Conservation (phyloP, 2,329 filamentous ascomycete genomes). For the Aspergillus piperis region DNA sequence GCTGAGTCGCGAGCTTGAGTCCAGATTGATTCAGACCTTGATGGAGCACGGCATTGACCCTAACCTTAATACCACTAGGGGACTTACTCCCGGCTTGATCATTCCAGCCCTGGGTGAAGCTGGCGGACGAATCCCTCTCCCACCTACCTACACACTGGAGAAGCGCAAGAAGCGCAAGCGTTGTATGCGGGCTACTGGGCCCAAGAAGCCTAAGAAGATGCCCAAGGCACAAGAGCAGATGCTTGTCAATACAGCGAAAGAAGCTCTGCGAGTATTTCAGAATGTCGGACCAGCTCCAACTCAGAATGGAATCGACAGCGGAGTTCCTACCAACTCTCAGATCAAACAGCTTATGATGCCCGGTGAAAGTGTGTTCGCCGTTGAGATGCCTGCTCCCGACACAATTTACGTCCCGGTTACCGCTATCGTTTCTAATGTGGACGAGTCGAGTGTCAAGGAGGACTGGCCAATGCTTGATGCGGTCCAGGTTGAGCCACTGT, state of each 20-base stretch:
- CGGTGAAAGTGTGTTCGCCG: too few relatives aligned
- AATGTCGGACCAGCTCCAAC: not conserved
- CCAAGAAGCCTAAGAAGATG: not conserved
- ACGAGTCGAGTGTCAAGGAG: not conserved
- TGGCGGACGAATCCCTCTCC: conserved; percentile 23
- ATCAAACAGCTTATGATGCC: too few relatives aligned
- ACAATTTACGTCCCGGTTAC: not conserved
- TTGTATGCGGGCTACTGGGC: not conserved
- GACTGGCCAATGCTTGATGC: not conserved
- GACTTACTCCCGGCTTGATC: conserved; percentile 26
- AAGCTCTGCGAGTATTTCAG: not conserved
- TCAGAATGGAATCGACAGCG: not conserved
- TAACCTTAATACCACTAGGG: conserved; percentile 22
- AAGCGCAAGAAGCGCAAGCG: not conserved
- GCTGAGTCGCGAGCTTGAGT: conserved; percentile 18
- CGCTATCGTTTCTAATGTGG: not conserved
- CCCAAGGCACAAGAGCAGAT: not conserved
- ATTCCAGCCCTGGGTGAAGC: conserved; percentile 21
- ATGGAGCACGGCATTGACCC: conserved; percentile 11
- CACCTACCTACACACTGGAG: not conserved
- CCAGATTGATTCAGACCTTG: conserved; percentile 11
- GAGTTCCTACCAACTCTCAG: too few relatives aligned
- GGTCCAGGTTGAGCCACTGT: not conserved
- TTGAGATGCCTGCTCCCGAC: not conserved
- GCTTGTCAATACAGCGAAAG: not conserved